Evolutionary conservation across 2,329 filamentous ascomycete genomes (phyloP).

Genomic region (Epichloe sp.): DNA sequence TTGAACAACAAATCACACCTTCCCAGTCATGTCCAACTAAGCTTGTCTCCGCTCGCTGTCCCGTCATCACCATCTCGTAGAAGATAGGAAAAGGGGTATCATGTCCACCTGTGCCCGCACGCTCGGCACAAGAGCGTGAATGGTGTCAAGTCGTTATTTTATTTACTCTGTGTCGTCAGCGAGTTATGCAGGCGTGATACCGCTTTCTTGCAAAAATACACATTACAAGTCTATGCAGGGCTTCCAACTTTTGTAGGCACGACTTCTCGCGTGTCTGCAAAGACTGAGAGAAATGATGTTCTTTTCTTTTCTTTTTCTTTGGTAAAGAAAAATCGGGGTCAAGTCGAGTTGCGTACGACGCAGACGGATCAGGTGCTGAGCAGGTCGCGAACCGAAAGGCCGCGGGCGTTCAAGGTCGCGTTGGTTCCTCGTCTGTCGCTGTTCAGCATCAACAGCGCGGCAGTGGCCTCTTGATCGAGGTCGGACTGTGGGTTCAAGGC

Average conservation of each 20-base stretch:
- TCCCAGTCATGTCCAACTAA: background rate
- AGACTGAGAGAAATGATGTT: no score
- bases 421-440: constrained; percentile 50
- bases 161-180: background rate
- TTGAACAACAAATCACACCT: background rate
- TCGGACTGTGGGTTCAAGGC: constrained; percentile 42
- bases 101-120: background rate
- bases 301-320: background rate
- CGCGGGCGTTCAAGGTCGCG: constrained; percentile 22
- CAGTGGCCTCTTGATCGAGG: constrained; percentile 65
- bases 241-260: no score
- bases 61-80: background rate
- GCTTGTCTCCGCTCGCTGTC: background rate
- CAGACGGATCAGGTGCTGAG: constrained; percentile 31
- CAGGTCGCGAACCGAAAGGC: constrained; percentile 42
- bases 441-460: constrained; percentile 79
- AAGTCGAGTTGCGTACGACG: background rate
- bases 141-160: background rate
- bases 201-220: background rate
- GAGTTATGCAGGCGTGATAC: background rate
- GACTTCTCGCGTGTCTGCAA: no score
- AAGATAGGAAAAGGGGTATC: constrained; percentile 1
- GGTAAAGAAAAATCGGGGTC: background rate
- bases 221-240: no score
- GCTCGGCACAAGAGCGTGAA: background rate